A percentile compares a stretch with the other conserved stretches of the same genome.
These are phyloP conservation scores for Tolypocladium sp. DNA, from an alignment of 2,329 filamentous ascomycete genomes.

Conservation along the genomic window DNA sequence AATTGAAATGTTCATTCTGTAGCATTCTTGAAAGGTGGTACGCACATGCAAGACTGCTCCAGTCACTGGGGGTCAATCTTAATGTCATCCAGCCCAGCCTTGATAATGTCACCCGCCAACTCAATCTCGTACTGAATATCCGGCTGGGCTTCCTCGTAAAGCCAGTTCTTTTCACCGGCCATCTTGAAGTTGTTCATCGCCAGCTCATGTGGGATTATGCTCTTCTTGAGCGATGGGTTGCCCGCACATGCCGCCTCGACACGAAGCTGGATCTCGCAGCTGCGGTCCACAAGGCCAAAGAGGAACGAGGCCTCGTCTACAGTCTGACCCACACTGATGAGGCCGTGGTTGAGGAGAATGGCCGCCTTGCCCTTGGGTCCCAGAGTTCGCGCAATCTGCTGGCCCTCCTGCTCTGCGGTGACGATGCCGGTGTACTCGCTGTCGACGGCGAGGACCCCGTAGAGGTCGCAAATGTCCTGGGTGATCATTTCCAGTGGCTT, in stretches of 20 bases:
- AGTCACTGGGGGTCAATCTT: slow-evolving; percentile 4
- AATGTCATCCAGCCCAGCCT: slow-evolving; percentile 13
- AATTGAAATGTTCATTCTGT: neutral
- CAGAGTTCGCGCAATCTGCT: slow-evolving; percentile 52
- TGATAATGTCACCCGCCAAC: slow-evolving; percentile 22
- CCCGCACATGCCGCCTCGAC: slow-evolving; percentile 54
- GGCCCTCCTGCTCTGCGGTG: slow-evolving; percentile 54
- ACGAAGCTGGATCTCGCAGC: slow-evolving; percentile 57
- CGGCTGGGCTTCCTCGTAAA: slow-evolving; percentile 37
- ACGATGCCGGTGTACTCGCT: slow-evolving; percentile 45
- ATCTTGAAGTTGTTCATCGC: slow-evolving; percentile 30
- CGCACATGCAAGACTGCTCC: neutral
- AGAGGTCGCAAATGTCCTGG: slow-evolving; percentile 57
- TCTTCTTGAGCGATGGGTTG: slow-evolving; percentile 29
- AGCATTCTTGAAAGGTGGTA: neutral
- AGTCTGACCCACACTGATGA: slow-evolving; percentile 60
- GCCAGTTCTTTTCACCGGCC: slow-evolving; percentile 34
- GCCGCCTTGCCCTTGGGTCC: slow-evolving; percentile 48
- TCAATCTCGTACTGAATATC: slow-evolving; percentile 38
- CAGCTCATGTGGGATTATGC: slow-evolving; percentile 28
- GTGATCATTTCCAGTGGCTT: slow-evolving; percentile 61
- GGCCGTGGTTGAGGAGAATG: slow-evolving; percentile 63
- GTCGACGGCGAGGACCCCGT: slow-evolving; percentile 53
- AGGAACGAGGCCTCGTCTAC: slow-evolving; percentile 68
- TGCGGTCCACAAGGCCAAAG: slow-evolving; percentile 59